Evolutionary conservation across 1,139 yeast species (phyloP).

Genomic region (Lodderomyces elongisporus): DNA sequence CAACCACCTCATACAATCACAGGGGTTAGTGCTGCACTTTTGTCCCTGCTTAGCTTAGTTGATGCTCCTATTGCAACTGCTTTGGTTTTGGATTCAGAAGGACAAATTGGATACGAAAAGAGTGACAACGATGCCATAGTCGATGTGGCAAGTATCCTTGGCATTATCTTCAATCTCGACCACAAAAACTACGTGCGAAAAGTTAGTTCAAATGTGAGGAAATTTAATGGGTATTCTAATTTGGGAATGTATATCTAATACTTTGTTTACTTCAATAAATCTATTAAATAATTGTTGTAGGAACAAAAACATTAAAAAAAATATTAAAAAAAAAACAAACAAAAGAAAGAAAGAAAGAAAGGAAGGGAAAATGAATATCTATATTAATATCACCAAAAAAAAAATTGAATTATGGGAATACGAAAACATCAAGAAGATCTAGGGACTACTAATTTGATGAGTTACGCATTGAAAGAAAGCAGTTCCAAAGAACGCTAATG

Average conservation of each 20-base stretch:
- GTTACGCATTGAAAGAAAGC: conserved; percentile 78
- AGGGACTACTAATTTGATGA: conserved; percentile 23
- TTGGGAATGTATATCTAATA: conserved; percentile 36
- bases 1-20: conserved; percentile 54
- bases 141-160: conserved; percentile 25
- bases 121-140: conserved; percentile 34
- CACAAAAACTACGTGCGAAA: conserved; percentile 19
- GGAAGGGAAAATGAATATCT: too few relatives aligned
- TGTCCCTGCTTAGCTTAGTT: conserved; percentile 23
- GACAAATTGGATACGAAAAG: conserved; percentile 53
- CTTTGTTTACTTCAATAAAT: too few relatives aligned
- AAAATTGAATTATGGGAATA: too few relatives aligned
- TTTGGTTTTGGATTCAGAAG: conserved; percentile 48
- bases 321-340: too few relatives aligned
- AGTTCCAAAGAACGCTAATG: conserved; percentile 89
- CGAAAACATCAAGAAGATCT: too few relatives aligned
- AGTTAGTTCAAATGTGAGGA: conserved; percentile 29
- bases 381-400: too few relatives aligned
- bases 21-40: conserved; percentile 44
- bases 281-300: not conserved
- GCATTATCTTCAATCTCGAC: conserved; percentile 13
- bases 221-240: conserved; percentile 31
- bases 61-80: conserved; percentile 14
- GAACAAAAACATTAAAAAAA: too few relatives aligned
- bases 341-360: too few relatives aligned